phyloP scores from a whole-genome alignment of 192 early-diverging fungal species.

The Linnemannia schmuckeri region DNA sequence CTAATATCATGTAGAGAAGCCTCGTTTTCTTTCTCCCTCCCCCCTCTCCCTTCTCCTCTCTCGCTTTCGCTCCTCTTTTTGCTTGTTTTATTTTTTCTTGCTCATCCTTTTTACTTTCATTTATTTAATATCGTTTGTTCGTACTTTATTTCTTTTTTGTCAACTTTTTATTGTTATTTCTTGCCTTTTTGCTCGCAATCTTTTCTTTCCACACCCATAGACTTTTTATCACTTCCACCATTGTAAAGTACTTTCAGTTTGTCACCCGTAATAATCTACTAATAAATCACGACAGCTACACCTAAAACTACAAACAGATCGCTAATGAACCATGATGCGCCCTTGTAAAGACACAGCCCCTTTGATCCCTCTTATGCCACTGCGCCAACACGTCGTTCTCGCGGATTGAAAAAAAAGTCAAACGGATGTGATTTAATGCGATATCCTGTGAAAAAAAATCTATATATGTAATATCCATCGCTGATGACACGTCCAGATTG shows the following conservation, averaged over 20 bases:
- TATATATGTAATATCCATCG: background rate
- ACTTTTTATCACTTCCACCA: background rate
- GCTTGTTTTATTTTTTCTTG: background rate
- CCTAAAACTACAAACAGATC: background rate
- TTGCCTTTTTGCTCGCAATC: background rate
- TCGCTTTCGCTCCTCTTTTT: background rate
- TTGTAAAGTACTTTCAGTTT: background rate
- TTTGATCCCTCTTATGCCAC: no score
- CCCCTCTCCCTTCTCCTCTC: no score
- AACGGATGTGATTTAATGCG: background rate
- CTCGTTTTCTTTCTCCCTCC: background rate
- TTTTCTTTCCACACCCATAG: background rate
- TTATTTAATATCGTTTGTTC: background rate
- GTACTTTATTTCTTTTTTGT: background rate
- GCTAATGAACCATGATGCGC: no score
- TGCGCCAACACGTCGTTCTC: no score
- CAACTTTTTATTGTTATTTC: background rate
- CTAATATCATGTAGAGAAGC: background rate
- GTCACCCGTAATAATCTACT: background rate
- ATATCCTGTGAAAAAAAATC: conserved; percentile 1
- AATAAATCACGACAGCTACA: background rate
- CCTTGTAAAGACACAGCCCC: no score
- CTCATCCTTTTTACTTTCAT: background rate
- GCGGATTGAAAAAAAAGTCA: no score
- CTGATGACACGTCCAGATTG: background rate